Evolutionary conservation across 2,329 filamentous ascomycete species (phyloP).

Genomic region (Podosphaera leucotricha): DNA sequence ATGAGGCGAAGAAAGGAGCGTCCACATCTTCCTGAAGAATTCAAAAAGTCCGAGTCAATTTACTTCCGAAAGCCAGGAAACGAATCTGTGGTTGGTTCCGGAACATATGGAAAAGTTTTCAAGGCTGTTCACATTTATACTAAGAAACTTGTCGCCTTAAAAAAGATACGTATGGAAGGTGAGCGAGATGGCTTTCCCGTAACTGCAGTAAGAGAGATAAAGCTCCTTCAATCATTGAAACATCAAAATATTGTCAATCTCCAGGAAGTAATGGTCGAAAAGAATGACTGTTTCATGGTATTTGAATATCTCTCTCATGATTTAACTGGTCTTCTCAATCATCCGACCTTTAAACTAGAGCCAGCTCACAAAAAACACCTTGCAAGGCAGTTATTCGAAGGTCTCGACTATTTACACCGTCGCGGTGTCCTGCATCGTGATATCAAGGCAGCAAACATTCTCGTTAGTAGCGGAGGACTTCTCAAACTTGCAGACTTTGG

Average conservation of each 20-base stretch:
- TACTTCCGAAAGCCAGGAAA: slow-evolving; percentile 95
- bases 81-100: slow-evolving; percentile 84
- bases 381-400: slow-evolving; percentile 79
- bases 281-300: slow-evolving; percentile 98
- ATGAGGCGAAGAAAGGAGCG: slow-evolving; percentile 48
- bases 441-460: slow-evolving; percentile 94
- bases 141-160: slow-evolving; percentile 58
- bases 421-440: slow-evolving; percentile 89
- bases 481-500: slow-evolving; percentile 93
- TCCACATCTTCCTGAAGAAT: slow-evolving; percentile 46
- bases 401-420: slow-evolving; percentile 77
- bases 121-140: slow-evolving; percentile 89
- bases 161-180: slow-evolving; percentile 83
- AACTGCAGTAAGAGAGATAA: slow-evolving; percentile 77
- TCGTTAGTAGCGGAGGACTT: slow-evolving; percentile 72
- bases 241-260: slow-evolving; percentile 65
- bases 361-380: slow-evolving; percentile 78
- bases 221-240: slow-evolving; percentile 65
- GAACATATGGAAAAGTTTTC: slow-evolving; percentile 90
- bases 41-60: slow-evolving; percentile 62
- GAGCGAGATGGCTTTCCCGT: slow-evolving; percentile 81
- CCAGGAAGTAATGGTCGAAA: slow-evolving; percentile 91
- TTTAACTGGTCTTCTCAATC: slow-evolving; percentile 80
- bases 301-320: slow-evolving; percentile 97
- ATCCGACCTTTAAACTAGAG: slow-evolving; percentile 73